These are phyloP conservation scores for Globisporangium sylvaticum DNA, from an alignment of 352 stramenopile species.

Conservation along the genomic window DNA sequence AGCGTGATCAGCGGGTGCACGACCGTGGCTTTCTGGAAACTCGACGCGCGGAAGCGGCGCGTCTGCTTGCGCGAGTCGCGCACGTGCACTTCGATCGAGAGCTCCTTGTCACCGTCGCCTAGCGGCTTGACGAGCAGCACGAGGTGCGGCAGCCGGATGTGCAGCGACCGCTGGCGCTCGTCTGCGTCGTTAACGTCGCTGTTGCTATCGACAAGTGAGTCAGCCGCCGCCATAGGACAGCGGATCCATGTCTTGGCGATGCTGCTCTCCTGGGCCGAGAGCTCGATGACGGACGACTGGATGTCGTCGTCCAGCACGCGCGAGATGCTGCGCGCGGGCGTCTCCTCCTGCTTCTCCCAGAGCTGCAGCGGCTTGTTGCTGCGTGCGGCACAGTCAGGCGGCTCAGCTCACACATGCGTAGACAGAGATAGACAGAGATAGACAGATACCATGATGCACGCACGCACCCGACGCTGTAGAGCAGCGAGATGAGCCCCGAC, in stretches of 20 bases:
- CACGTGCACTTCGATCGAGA: conserved; percentile 47
- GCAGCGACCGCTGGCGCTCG: conserved; percentile 22
- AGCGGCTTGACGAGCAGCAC: conserved; percentile 47
- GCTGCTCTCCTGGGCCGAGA: conserved; percentile 27
- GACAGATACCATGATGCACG: neutral
- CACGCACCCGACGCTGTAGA: conserved; percentile 61
- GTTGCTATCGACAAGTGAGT: neutral
- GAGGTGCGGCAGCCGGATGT: conserved; percentile 46
- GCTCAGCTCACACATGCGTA: neutral
- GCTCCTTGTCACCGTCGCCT: conserved; percentile 16
- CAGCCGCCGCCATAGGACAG: conserved; percentile 22
- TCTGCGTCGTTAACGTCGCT: neutral
- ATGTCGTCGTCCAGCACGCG: conserved; percentile 55
- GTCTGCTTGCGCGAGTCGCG: conserved; percentile 27
- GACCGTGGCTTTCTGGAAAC: conserved; percentile 38
- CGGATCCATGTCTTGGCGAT: conserved; percentile 46
- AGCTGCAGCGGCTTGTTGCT: conserved; percentile 55
- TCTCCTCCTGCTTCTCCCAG: conserved; percentile 49
- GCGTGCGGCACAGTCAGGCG: neutral
- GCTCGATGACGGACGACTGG: conserved; percentile 56
- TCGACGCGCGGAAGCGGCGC: conserved; percentile 44
- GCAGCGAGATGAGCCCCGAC: conserved; percentile 48
- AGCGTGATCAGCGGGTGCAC: conserved; percentile 35
- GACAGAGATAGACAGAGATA: neutral
- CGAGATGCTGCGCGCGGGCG: conserved; percentile 22